Base-by-base conservation (phyloP, 2,329 filamentous ascomycete species). In the Beauveria brongniartii region DNA sequence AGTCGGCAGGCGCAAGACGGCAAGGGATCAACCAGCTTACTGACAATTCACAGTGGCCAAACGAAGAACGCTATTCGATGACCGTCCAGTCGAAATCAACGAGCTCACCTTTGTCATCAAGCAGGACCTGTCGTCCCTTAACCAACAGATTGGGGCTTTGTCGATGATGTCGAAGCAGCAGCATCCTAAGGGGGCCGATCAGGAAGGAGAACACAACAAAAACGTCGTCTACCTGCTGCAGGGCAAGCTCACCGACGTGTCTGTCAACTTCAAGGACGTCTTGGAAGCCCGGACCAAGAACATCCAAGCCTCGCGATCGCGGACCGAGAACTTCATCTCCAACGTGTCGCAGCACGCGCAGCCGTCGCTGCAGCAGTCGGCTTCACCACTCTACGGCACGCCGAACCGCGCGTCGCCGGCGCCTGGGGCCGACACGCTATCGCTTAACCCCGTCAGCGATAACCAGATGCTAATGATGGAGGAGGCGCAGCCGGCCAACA, bases 51-150 rank as follows among this genome's bases (percentile, higher is more conserved):
- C 63, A 90, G 87, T 99, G 71, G 94, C 94, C n/a, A 93, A 92
- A 74, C 87, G 93, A 70, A 95, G 96, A 76, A 96, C 94, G 10
- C 86, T 99, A 48, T 99, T 99, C 73, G 94, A 99, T 74, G 94
- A 99, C 77, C 86, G 91, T 72, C 92, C 94, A 0, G 90, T 97
- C 60, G 94, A 99, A 76, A 97, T 97, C 73, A 94, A 94, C 73
- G 92, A 97, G 75, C 85, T 97, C 73, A 97, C 92, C 8, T 97
- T 92, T 70, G 90, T 97, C 71, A 97, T 97, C 80, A 97, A 97
- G 78, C 93, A 97, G 79, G 93, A 97, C 70, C 84, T 97, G 57
- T 91, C 91, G 1, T 86, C 80, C 10, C 73, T 85, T 24, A 97
- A 97, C 75, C 86, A 91, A 66, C 90, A 96, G 71, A 97, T 97